Base-by-base conservation (phyloP, 768 basidiomycete species). In the Rhodotorula toruloides region DNA sequence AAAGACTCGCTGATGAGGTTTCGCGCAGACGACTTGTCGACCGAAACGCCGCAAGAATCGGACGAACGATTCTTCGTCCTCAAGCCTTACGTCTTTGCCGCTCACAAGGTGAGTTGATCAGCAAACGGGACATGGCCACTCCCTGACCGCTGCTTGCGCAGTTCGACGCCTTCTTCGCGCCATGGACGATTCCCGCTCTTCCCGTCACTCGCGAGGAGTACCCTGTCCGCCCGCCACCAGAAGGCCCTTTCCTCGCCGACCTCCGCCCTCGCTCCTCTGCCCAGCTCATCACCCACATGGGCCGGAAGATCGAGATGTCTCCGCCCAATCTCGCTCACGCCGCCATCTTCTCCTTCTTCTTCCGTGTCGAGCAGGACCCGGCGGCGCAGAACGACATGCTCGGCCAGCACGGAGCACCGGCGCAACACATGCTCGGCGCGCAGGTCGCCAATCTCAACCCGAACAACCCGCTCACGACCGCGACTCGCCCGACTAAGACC, bases 1-100 rank as follows among this genome's bases (percentile, higher is more conserved):
- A n/a, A 14, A 29, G 1, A 4, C 54, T 58, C 12, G 37, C 32
- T 8, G 1, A 16, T 5, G 5, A 8, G 58, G 31, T 11, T 27
- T 6, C n/a, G 2, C 6, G 22, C 63, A 73, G 76, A 74, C 47
- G 60, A 67, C 25, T 59, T 63, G 2, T 57, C 62, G 16, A 74
- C 73, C 42, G 76, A 77, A 52, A 74, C 71, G 9, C 44, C 67
- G 17, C 65, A 68, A n/a, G 77, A 78, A 46, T 67, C 74, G 12
- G 79, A 77, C 54, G 76, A 79, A 58, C 67, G 75, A n/a, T 69
- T 78, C 70, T 79, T 78, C 53, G 77, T 78, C n/a, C 73, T 80
- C 31, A 77, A 78, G 39, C 77, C 79, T 12, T 80, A 78, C 58
- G 79, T 79, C 27, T 80, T 80, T 53, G 79, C 79, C 0, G 77